Conservation (phyloP, 2,329 filamentous ascomycete genomes). For the Venturiaceae sp. region DNA sequence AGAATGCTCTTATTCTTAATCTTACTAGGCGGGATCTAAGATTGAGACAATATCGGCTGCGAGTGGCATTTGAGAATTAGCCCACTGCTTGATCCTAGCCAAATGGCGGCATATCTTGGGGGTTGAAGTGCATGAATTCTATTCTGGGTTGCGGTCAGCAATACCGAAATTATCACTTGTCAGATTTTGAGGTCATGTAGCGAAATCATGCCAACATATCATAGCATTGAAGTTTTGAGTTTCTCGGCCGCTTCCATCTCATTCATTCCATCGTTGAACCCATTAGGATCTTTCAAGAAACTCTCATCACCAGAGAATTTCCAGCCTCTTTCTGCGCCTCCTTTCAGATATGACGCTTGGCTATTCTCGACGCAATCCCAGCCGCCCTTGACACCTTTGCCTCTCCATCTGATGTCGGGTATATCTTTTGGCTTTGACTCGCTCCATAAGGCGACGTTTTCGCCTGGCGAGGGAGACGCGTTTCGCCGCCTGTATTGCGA, state of each 20-base stretch:
- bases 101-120: too few relatives aligned
- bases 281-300: conserved; percentile 6
- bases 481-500: conserved; percentile 52
- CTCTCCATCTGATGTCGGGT: conserved; percentile 43
- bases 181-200: not conserved
- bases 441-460: conserved; percentile 17
- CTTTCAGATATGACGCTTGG: conserved; percentile 71
- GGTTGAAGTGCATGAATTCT: too few relatives aligned
- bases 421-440: conserved; percentile 22
- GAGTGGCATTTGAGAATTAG: too few relatives aligned
- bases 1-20: too few relatives aligned
- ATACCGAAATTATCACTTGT: not conserved
- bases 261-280: conserved; percentile 5
- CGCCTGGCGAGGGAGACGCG: conserved; percentile 10
- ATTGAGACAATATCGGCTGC: too few relatives aligned
- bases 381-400: conserved; percentile 58
- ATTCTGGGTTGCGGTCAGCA: too few relatives aligned
- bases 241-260: not conserved
- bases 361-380: conserved; percentile 77
- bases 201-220: conserved; percentile 7
- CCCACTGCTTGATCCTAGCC: too few relatives aligned
- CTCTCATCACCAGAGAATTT: conserved; percentile 25
- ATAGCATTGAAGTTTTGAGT: conserved; percentile 6
- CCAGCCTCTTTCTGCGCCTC: conserved; percentile 84
- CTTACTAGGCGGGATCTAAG: too few relatives aligned